Conservation (phyloP, 1,284 basidiomycete species). For the Tilletiopsis washingtonensis region DNA sequence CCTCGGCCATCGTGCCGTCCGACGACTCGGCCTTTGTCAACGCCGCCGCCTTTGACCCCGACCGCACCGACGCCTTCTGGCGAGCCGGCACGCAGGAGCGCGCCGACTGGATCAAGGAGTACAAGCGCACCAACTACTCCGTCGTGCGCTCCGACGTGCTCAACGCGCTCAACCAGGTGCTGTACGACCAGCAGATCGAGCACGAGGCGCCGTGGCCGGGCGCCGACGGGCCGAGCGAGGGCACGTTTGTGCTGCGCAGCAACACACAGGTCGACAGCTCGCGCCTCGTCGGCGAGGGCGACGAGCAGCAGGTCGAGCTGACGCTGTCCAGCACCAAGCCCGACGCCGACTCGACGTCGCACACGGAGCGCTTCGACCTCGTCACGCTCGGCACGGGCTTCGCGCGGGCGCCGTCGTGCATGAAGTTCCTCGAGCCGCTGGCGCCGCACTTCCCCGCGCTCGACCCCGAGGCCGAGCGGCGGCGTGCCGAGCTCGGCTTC, state of each 20-base stretch:
- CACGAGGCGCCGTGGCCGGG: slow-evolving; percentile 23
- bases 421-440: slow-evolving; percentile 30
- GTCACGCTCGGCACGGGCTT: slow-evolving; percentile 45
- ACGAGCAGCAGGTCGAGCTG: slow-evolving; percentile 8
- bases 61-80: slow-evolving; percentile 44
- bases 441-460: slow-evolving; percentile 30
- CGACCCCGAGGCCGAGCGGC: slow-evolving; percentile 12
- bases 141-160: slow-evolving; percentile 39
- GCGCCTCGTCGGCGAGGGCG: slow-evolving; percentile 1
- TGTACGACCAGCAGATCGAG: slow-evolving; percentile 44
- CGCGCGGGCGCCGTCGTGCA: slow-evolving; percentile 17
- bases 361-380: slow-evolving; percentile 25
- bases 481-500: slow-evolving; percentile 5
- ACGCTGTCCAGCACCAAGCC: background rate
- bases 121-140: slow-evolving; percentile 45
- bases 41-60: slow-evolving; percentile 43
- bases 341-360: slow-evolving; percentile 1
- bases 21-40: slow-evolving; percentile 46
- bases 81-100: slow-evolving; percentile 23
- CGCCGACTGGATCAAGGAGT: slow-evolving; percentile 34
- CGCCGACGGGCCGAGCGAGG: slow-evolving; percentile 17
- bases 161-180: slow-evolving; percentile 32
- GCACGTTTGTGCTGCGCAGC: slow-evolving; percentile 13
- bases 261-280: slow-evolving; percentile 15
- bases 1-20: slow-evolving; percentile 39